Evolutionary conservation across 495 filamentous ascomycete species (phyloP).

Genomic region (Hypomontagnella monticulosa): DNA sequence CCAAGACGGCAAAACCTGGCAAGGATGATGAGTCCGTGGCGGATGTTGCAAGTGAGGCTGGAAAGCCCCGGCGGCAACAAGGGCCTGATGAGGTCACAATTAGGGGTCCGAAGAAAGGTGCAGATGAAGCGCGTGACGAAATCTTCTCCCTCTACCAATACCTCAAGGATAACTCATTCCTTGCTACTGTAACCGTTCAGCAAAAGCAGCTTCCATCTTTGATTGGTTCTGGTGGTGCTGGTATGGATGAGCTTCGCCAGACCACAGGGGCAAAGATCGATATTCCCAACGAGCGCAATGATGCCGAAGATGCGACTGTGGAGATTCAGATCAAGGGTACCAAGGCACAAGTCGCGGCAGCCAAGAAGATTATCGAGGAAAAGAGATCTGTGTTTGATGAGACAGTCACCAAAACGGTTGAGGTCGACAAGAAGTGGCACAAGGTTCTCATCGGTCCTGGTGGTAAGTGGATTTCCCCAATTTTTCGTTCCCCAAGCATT

Average conservation of each 20-base stretch:
- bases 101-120: conserved; percentile 88
- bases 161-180: conserved; percentile 82
- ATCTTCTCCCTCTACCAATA: conserved; percentile 86
- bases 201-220: conserved; percentile 87
- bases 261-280: conserved; percentile 87
- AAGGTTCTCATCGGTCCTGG: conserved; percentile 86
- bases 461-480: too few relatives aligned
- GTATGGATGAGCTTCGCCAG: conserved; percentile 88
- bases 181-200: conserved; percentile 81
- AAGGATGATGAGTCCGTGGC: conserved; percentile 75
- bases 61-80: conserved; percentile 75
- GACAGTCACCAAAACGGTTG: conserved; percentile 81
- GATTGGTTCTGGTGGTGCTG: conserved; percentile 88
- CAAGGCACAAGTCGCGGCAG: conserved; percentile 86
- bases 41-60: conserved; percentile 77
- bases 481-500: background rate
- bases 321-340: conserved; percentile 91
- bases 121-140: conserved; percentile 89
- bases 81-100: conserved; percentile 89
- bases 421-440: conserved; percentile 92
- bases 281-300: conserved; percentile 73
- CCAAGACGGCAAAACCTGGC: conserved; percentile 66
- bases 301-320: conserved; percentile 69
- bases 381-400: conserved; percentile 86
- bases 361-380: conserved; percentile 86